phyloP scores from a whole-genome alignment of 371 early-diverging fungal genomes.

The Fennellomyces sp. region DNA sequence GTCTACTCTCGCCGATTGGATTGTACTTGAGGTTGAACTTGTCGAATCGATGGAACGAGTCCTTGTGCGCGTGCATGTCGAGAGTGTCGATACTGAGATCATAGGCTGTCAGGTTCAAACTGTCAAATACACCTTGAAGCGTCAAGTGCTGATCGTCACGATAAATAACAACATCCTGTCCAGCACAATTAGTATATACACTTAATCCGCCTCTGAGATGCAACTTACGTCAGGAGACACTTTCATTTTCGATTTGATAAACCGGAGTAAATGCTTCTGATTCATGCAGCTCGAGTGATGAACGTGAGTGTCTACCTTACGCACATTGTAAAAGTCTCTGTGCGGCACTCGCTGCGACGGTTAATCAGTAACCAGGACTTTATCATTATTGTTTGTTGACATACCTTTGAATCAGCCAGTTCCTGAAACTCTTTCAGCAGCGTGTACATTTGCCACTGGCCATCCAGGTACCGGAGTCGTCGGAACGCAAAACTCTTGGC shows the following conservation, averaged over 20 bases:
- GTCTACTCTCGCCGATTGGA: conserved; percentile 81
- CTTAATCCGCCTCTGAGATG: neutral
- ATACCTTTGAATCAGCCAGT: conserved; percentile 89
- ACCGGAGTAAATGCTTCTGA: conserved; percentile 97
- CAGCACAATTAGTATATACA: neutral
- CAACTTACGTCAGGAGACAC: conserved; percentile 72
- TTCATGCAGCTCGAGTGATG: conserved; percentile 98
- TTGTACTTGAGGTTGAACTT: conserved; percentile 99
- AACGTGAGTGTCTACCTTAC: conserved; percentile 99
- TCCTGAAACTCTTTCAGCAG: conserved; percentile 93
- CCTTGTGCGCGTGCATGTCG: conserved; percentile 95
- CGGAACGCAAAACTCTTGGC: conserved; percentile 95
- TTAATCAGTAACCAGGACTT: conserved; percentile 1
- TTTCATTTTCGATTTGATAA: conserved; percentile 96
- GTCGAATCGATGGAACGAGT: conserved; percentile 94
- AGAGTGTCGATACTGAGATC: conserved; percentile 96
- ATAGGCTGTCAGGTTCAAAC: conserved; percentile 94
- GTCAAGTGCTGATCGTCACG: conserved; percentile 77
- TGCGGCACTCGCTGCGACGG: conserved; percentile 77
- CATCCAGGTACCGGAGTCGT: conserved; percentile 92
- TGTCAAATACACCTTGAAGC: conserved; percentile 85
- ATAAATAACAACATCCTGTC: conserved; percentile 73
- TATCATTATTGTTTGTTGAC: neutral
- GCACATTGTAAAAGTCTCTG: conserved; percentile 98
- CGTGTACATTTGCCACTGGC: conserved; percentile 94